phyloP scores from a whole-genome alignment of 176 grass and related monocot genomes.

The Pharus latifolius region DNA sequence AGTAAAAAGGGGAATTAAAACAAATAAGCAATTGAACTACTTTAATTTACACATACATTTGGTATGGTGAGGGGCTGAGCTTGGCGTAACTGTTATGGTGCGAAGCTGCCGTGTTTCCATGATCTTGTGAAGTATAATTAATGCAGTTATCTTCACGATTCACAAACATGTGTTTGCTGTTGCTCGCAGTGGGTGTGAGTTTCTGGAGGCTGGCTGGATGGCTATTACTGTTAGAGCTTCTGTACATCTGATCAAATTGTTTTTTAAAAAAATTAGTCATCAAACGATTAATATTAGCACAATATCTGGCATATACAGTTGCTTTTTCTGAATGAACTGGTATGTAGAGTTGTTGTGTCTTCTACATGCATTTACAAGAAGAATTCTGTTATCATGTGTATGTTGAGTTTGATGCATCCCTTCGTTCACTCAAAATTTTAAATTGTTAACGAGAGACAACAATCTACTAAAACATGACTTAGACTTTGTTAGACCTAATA shows the following conservation, averaged over 20 bases:
- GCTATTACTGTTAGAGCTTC: slow-evolving; percentile 29
- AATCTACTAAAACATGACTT: no score
- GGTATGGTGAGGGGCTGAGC: not conserved
- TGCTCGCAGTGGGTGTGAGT: not conserved
- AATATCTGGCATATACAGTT: no score
- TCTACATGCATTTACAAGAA: no score
- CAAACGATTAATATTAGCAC: not conserved
- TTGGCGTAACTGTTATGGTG: not conserved
- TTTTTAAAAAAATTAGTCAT: not conserved
- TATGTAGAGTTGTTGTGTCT: no score
- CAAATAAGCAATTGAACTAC: no score
- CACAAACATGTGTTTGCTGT: slow-evolving; percentile 4
- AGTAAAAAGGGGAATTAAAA: no score
- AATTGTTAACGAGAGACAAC: no score
- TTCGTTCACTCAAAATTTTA: no score
- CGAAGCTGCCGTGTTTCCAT: slow-evolving; percentile 1
- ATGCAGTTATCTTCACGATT: slow-evolving; percentile 3
- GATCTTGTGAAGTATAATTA: slow-evolving; percentile 9
- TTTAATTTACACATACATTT: slow-evolving; percentile 29
- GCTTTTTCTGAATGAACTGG: no score
- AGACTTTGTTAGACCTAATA: no score
- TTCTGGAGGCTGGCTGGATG: slow-evolving; percentile 21
- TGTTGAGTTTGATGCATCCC: no score
- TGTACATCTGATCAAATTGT: slow-evolving; percentile 49
- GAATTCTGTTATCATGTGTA: no score